Evolutionary conservation across 2,329 filamentous ascomycete genomes (phyloP), one percentile per base, ranked within the genome.

Genomic region (Drechmeria coniospora): DNA sequence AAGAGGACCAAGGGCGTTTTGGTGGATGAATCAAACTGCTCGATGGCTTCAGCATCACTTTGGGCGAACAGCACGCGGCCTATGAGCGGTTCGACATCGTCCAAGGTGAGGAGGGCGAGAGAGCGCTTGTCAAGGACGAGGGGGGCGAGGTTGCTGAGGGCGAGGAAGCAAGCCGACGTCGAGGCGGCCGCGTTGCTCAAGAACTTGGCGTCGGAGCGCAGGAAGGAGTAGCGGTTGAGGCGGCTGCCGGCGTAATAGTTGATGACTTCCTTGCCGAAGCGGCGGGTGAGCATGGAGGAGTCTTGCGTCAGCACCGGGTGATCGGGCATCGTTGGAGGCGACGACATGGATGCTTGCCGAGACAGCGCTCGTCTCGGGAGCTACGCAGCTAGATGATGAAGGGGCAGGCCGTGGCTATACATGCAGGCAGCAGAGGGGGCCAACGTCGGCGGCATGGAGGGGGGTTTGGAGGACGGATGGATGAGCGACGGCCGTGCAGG

Each of bases 161-260:
- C 68, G 26, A 98, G 53, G 56, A 94, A 92, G 17, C 61, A 60
- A 8, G 80, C 65, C 8, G 62, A 61, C 0, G 75, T 68, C 47
- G 79, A 73, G 12, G 59, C 57, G 36, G 82, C 69, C 4, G 81
- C 80, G 15, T 62, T 55, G 18, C 64, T 64, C 28, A 90, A 65
- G 47, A 87, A 90, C n/a, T 50, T 48, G 39, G 74, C 61, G 50
- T 87, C 76, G 24, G 62, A 55, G 25, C 81, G 74, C 15, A 90
- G 61, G 53, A 87, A 90, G 11, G 78, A 81, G 25, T 86, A 67
- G 25, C 81, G 74, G 57, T 90, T 87, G 32, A 87, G 54, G 6
- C 75, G 78, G 30, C 70, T 77, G 39, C 80, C 78, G 27, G 79
- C 73, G 54, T 86, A 90, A 67, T 90, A 90, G 55, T 87, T 90